Conservation (phyloP, 352 stramenopile species). For the Hyaloperonospora arabidopsidis region DNA sequence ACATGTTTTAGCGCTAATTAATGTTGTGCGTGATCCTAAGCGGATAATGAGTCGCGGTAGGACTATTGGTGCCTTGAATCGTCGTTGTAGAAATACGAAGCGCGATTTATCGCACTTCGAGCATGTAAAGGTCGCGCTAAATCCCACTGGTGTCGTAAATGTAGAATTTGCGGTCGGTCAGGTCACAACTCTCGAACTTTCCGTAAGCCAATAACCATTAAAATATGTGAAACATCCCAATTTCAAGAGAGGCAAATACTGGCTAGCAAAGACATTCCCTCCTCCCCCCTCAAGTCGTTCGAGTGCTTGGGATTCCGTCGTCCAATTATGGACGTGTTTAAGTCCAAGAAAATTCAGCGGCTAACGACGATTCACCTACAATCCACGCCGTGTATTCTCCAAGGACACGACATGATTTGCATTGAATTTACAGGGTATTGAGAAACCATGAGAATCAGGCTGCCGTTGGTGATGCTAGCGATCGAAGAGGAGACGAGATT, state of each 20-base stretch:
- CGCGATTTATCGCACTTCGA: too few relatives aligned
- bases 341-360: constrained; percentile 92
- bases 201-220: too few relatives aligned
- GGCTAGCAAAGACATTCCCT: constrained; percentile 92
- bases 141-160: too few relatives aligned
- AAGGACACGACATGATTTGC: constrained; percentile 95
- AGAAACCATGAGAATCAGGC: constrained; percentile 96
- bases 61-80: too few relatives aligned
- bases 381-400: constrained; percentile 93
- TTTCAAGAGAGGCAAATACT: constrained; percentile 98
- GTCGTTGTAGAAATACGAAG: too few relatives aligned
- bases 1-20: too few relatives aligned
- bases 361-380: constrained; percentile 99
- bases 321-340: constrained; percentile 88
- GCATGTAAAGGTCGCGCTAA: too few relatives aligned
- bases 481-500: constrained; percentile 95
- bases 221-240: too few relatives aligned
- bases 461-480: constrained; percentile 95
- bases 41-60: too few relatives aligned
- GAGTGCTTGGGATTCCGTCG: constrained; percentile 94
- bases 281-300: constrained; percentile 95
- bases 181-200: too few relatives aligned
- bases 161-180: too few relatives aligned
- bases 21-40: too few relatives aligned
- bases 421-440: constrained; percentile 98